Percentiles rank a stretch among this genome's conserved stretches.
These are phyloP conservation scores for Umbelopsis ramanniana DNA, from an alignment of 192 early-diverging fungal species.

Conservation along the genomic window DNA sequence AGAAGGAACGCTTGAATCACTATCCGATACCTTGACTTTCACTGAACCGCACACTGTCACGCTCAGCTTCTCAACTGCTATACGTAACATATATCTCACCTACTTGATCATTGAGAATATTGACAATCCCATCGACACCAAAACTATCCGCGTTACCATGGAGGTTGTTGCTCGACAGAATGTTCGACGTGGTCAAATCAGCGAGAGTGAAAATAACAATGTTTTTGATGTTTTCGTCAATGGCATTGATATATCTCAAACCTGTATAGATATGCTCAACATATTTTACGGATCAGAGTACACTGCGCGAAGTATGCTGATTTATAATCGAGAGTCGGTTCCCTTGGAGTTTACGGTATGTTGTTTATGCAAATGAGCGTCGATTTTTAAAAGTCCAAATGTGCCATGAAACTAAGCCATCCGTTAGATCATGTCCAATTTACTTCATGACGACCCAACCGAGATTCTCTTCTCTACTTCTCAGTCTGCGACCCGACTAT, in stretches of 20 bases:
- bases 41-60: slow-evolving; percentile 58
- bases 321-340: slow-evolving; percentile 73
- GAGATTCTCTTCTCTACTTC: slow-evolving; percentile 82
- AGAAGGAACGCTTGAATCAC: slow-evolving; percentile 72
- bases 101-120: slow-evolving; percentile 78
- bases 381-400: background rate
- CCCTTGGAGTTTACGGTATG: slow-evolving; percentile 77
- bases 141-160: slow-evolving; percentile 72
- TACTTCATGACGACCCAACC: slow-evolving; percentile 61
- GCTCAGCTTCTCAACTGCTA: slow-evolving; percentile 60
- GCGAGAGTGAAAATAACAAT: slow-evolving; percentile 47
- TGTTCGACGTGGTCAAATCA: slow-evolving; percentile 40
- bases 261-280: slow-evolving; percentile 69
- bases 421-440: slow-evolving; percentile 61
- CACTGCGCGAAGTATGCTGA: slow-evolving; percentile 70
- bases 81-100: slow-evolving; percentile 69
- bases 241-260: slow-evolving; percentile 56
- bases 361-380: background rate
- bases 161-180: slow-evolving; percentile 64
- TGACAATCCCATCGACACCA: slow-evolving; percentile 72
- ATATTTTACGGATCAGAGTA: slow-evolving; percentile 77
- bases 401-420: background rate
- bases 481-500: slow-evolving; percentile 70
- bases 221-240: slow-evolving; percentile 82
- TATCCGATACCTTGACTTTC: slow-evolving; percentile 23